Base-by-base conservation (phyloP, 148 eudicot species). In the Euryodendron excelsum region DNA sequence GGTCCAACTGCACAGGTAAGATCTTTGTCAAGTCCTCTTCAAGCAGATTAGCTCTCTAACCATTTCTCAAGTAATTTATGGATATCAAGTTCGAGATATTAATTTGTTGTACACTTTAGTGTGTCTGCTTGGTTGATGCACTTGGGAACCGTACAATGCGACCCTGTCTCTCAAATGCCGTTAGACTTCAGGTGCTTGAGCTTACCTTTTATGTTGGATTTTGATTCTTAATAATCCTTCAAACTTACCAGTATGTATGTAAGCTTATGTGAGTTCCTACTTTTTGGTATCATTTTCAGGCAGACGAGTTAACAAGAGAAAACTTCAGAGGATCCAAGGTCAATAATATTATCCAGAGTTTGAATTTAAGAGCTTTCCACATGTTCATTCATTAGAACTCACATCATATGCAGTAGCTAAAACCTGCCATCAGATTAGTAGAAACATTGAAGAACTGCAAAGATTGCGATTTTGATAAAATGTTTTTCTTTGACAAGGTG, bases 81-180 rank as follows among this genome's bases (percentile, higher is more conserved):
- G 45, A 41, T 41, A 41, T 5, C 9, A 41, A 41, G 8, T 41
- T n/a, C n/a, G 45, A 41, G 45, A 41, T 41, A 41, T 41, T 41
- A 41, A 41, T 41, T 41, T 5, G 7, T 41, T 41, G 45, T 41
- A 41, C 4, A 41, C 5, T 41, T 41, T 41, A 93, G 97, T 93
- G 97, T 76, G 89, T 93, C 71, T 93, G 97, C 83, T 82, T 93
- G 85, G 97, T 93, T 81, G 97, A 93, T 87, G 88, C 77, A 73
- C 73, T 77, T 70, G 97, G 93, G 2, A 91, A 93, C 44, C 91
- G 97, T 30, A 93, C 97, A 5, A 93, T 93, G 97, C 83, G 97
- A 70, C 94, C 97, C 0, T 90, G 90, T 81, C 93, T 93, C 69
- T 87, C 94, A 27, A 78, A 83, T 81, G 89, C 94, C 5, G 94